These are phyloP conservation scores for Takashimella koratensis DNA, from an alignment of 1,284 basidiomycete genomes.

Conservation along the genomic window DNA sequence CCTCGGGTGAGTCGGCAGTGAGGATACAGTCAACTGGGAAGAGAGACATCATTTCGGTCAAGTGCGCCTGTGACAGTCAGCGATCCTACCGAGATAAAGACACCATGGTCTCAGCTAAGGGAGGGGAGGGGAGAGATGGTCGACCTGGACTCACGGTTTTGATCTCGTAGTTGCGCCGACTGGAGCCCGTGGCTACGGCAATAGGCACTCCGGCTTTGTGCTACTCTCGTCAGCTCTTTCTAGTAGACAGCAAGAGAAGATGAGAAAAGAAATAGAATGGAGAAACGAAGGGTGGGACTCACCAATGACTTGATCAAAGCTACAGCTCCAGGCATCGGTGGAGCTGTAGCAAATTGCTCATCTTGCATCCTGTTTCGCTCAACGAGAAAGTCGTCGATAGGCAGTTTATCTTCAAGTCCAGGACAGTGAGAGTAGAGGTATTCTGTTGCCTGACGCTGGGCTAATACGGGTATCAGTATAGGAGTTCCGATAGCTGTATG, in stretches of 20 bases:
- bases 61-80: constrained; percentile 33
- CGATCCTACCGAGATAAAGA: neutral
- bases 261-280: neutral
- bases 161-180: constrained; percentile 26
- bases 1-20: constrained; percentile 44
- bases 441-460: constrained; percentile 33
- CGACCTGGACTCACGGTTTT: constrained; percentile 39
- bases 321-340: constrained; percentile 46
- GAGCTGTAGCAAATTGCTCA: constrained; percentile 40
- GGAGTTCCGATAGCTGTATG: neutral
- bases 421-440: constrained; percentile 44
- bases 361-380: constrained; percentile 44
- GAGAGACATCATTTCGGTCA: constrained; percentile 45
- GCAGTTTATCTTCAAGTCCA: constrained; percentile 37
- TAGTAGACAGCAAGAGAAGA: neutral
- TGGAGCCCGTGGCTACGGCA: constrained; percentile 48
- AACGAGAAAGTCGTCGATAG: constrained; percentile 42
- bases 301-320: constrained; percentile 43
- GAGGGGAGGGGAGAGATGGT: neutral
- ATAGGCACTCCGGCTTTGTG: constrained; percentile 45
- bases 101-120: too few relatives aligned
- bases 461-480: too few relatives aligned
- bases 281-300: constrained; percentile 6
- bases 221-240: constrained; percentile 17
- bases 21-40: constrained; percentile 44